A percentile compares a stretch with the other conserved stretches of the same genome.
Conservation (phyloP, 2,329 filamentous ascomycete genomes). For the Dactylellina parvicollis region DNA sequence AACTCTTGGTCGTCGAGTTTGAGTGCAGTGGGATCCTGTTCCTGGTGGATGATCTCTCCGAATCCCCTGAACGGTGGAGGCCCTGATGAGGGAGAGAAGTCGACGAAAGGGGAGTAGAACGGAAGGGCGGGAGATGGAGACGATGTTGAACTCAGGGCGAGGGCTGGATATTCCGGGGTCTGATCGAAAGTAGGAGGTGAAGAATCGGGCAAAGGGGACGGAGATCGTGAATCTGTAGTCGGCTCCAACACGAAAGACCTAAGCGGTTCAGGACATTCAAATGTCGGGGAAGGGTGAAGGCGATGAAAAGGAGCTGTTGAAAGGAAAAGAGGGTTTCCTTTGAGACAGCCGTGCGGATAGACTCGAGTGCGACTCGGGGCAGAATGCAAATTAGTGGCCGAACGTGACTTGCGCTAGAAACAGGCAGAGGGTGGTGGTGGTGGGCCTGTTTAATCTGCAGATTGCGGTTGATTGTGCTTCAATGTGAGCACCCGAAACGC, state of each 20-base stretch:
- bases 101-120: constrained; percentile 53
- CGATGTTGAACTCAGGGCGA: constrained; percentile 42
- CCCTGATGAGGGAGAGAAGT: constrained; percentile 39
- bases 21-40: constrained; percentile 37
- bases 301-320: constrained; percentile 11
- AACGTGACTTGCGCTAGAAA: background rate
- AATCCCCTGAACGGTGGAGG: constrained; percentile 50
- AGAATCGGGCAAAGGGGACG: constrained; percentile 50
- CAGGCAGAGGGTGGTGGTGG: too few species aligned
- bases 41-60: constrained; percentile 53
- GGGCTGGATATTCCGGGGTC: constrained; percentile 35
- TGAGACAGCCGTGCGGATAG: background rate
- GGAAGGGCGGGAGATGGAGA: constrained; percentile 45
- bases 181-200: constrained; percentile 46
- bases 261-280: constrained; percentile 40
- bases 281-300: constrained; percentile 24
- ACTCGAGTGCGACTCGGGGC: background rate
- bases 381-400: background rate
- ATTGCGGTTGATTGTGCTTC: background rate
- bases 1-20: constrained; percentile 40
- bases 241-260: constrained; percentile 52
- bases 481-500: constrained; percentile 24
- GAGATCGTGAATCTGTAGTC: constrained; percentile 49
- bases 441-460: background rate
- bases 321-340: constrained; percentile 1